These are phyloP conservation scores for Wickerhamomyces mucosus DNA, from an alignment of 805 yeast species.

Conservation along the genomic window DNA sequence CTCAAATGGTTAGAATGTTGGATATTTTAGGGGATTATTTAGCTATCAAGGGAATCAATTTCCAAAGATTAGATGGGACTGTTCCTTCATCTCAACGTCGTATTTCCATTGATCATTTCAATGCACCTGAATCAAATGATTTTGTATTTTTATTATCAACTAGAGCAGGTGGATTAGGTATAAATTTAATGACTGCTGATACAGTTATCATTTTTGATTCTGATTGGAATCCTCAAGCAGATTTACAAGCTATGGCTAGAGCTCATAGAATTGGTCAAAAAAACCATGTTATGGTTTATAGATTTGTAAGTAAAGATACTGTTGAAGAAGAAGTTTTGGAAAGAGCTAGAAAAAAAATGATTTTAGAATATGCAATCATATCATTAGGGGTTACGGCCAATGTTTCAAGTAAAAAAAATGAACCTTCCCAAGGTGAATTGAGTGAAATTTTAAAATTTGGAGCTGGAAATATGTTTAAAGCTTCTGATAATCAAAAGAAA, in stretches of 20 bases:
- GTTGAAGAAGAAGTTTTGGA: slow-evolving; percentile 97
- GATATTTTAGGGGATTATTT: slow-evolving; percentile 93
- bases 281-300: slow-evolving; percentile 92
- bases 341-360: slow-evolving; percentile 96
- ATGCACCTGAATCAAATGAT: slow-evolving; percentile 87
- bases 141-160: slow-evolving; percentile 86
- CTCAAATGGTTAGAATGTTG: slow-evolving; percentile 95
- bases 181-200: slow-evolving; percentile 97
- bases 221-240: slow-evolving; percentile 99
- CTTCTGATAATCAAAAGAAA: slow-evolving; percentile 90
- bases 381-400: slow-evolving; percentile 90
- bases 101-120: slow-evolving; percentile 92
- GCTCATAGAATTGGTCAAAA: slow-evolving; percentile 99
- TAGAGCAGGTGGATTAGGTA: slow-evolving; percentile 98
- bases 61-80: slow-evolving; percentile 95
- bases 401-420: slow-evolving; percentile 39
- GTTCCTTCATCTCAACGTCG: slow-evolving; percentile 90
- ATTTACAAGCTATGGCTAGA: slow-evolving; percentile 98
- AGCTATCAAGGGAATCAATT: slow-evolving; percentile 75
- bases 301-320: slow-evolving; percentile 96
- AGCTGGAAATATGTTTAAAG: slow-evolving; percentile 96
- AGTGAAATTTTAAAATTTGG: slow-evolving; percentile 94
- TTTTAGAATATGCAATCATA: slow-evolving; percentile 93
- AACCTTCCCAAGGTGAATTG: slow-evolving; percentile 77
- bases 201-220: slow-evolving; percentile 97